A percentile compares a stretch with the other conserved stretches of the same genome.
Evolutionary conservation across 2,329 filamentous ascomycete genomes (phyloP).

Genomic region (Helotiales sp.): DNA sequence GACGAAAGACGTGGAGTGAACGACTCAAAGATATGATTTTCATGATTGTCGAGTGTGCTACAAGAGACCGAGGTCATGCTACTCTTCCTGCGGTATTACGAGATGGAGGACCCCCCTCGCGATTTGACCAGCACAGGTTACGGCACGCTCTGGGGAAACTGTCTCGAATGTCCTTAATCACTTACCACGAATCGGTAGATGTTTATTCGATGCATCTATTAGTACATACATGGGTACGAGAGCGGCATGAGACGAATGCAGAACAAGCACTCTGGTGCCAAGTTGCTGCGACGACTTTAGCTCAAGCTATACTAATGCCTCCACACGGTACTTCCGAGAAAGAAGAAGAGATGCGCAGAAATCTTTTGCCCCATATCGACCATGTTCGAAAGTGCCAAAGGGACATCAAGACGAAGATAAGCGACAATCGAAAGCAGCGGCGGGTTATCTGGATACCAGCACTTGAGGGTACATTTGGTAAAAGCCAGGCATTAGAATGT

Average conservation of each 20-base stretch:
- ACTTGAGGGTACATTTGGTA: background rate
- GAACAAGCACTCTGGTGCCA: conserved; percentile 36
- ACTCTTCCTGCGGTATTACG: conserved; percentile 21
- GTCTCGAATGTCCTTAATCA: conserved; percentile 29
- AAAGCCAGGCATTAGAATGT: conserved; percentile 16
- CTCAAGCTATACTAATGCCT: conserved; percentile 30
- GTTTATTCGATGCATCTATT: conserved; percentile 37
- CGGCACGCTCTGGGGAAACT: conserved; percentile 27
- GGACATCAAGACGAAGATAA: conserved; percentile 1
- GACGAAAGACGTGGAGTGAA: background rate
- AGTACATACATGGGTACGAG: conserved; percentile 35
- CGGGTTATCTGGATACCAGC: conserved; percentile 9
- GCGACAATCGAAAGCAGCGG: conserved; percentile 14
- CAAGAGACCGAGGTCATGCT: background rate
- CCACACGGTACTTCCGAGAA: conserved; percentile 16
- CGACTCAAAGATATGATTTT: background rate
- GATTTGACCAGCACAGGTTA: conserved; percentile 19
- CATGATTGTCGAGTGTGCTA: background rate
- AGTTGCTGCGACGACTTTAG: conserved; percentile 29
- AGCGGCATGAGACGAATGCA: conserved; percentile 28
- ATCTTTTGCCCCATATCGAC: conserved; percentile 33
- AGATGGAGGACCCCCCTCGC: conserved; percentile 1
- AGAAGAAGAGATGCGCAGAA: conserved; percentile 23
- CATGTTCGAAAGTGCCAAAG: conserved; percentile 23
- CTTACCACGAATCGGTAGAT: conserved; percentile 20